Evolutionary conservation across 768 basidiomycete genomes (phyloP), one percentile per base, ranked within the genome.

Genomic region (Suillus weaverae): DNA sequence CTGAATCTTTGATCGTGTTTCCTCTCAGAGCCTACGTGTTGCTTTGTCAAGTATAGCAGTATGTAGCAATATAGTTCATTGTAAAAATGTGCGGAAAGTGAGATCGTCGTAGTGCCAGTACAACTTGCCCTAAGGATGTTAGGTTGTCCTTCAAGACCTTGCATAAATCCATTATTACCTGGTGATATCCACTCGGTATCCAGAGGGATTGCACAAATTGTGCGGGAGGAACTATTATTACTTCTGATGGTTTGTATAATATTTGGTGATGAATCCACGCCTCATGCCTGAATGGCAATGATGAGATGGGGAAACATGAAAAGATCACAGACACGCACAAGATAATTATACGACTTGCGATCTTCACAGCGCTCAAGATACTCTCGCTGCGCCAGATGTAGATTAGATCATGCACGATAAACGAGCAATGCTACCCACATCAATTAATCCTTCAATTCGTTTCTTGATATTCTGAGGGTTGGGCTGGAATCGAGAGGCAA

Each of bases 301-400:
- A 5, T 46, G 18, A 20, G n/a, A 2, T 6, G 2, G 22, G 5
- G 32, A 62, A 30, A 2, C 2, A 36, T 33, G 2, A 39, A 14
- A 22, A n/a, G 14, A 8, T 20, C 4, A 54, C 30, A 30, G 11
- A 20, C 5, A 75, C 79, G 8, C 33, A 81, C 86, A 71, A 94
- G 72, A 75, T 95, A 95, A 72, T 89, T 92, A 76, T 96, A 96
- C 61, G 92, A 94, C 77, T 88, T 93, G 64, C 91, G 87, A 71
- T 95, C 91, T 44, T 89, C 89, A 71, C 90, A 90, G 36, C 97
- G 85, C 71, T 97, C 95, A 67, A 99, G 78, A 78, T 98, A 99
- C 67, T 99, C 97, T 76, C 93, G 86, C 94, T 98, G 68, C 22
- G 33, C 30, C 30, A 50, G 38, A 20, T 13, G 39, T 65, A 39